Percentiles rank a stretch among this genome's conserved stretches.
Conservation (phyloP, 2,329 filamentous ascomycete genomes). For the Botrytis galanthina region DNA sequence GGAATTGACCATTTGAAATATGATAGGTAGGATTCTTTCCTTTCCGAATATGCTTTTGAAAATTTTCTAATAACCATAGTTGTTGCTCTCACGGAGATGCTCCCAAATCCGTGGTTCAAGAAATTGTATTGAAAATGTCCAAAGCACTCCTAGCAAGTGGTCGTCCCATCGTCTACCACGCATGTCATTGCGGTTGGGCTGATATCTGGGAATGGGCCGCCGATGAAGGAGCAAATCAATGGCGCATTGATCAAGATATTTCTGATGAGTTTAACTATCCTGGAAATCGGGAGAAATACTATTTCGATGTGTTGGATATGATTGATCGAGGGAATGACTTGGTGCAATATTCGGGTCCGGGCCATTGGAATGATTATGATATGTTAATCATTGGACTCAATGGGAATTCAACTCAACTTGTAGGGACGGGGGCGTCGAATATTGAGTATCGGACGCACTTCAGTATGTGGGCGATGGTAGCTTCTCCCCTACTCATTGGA, state of each 20-base stretch:
- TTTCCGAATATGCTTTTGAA: neutral
- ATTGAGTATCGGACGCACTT: constrained; percentile 38
- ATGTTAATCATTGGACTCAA: constrained; percentile 34
- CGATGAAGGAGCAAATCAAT: constrained; percentile 46
- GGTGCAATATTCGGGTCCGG: constrained; percentile 47
- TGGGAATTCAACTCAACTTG: constrained; percentile 41
- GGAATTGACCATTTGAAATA: constrained; percentile 60
- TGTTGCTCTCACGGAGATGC: constrained; percentile 11
- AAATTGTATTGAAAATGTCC: constrained; percentile 13
- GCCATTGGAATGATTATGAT: constrained; percentile 47
- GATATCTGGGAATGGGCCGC: constrained; percentile 46
- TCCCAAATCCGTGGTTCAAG: neutral
- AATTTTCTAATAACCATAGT: neutral
- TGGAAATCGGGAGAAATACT: constrained; percentile 29
- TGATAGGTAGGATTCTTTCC: constrained; percentile 49
- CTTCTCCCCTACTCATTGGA: constrained; percentile 32
- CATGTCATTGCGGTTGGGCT: constrained; percentile 51
- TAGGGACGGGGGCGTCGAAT: constrained; percentile 36
- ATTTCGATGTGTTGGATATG: constrained; percentile 41
- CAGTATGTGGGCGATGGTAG: constrained; percentile 31
- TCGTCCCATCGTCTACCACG: constrained; percentile 49
- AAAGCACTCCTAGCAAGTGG: constrained; percentile 37
- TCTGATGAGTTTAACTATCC: constrained; percentile 35
- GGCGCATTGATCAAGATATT: constrained; percentile 48
- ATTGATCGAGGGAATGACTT: constrained; percentile 50